Base-by-base conservation (phyloP, 192 early-diverging fungal species). In the Backusella westeae region DNA sequence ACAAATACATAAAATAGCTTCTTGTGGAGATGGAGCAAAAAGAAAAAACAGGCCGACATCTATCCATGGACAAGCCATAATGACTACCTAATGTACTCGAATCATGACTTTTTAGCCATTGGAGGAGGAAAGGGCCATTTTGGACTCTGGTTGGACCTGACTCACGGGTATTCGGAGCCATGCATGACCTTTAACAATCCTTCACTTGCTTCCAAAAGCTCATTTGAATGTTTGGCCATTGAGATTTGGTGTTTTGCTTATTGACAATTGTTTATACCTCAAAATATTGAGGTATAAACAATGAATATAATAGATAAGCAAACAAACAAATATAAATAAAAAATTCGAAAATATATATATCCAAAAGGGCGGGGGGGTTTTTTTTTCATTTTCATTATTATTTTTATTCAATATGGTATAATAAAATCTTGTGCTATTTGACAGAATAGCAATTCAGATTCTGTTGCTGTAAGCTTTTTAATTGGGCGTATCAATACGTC, bases 91-190 rank as follows among this genome's bases (percentile, higher is more conserved):
- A 87, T 95, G 29, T 80, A 90, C 21, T 89, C 89, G 19, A 91
- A 94, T 72, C 85, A 85, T 6, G 88, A 89, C 19, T 94, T 91
- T 78, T 83, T 95, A 7, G 93, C 92, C 6, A 73, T 95, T 26
- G 94, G 94, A 41, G 93, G 94, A 44, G 94, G 89, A 74, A 85
- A 78, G 38, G 94, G 94, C 36, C 89, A 88, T 73, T 89, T 92
- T 82, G 94, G 94, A 0, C 81, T 95, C 21, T 95, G 90, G 90
- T 78, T 95, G 39, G 89, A 95, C 66, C 85, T 95, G 34, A 82
- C 89, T 36, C 85, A 85, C 35, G 94, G 94, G 1, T 89, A 91
- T 74, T 90, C 91, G 1, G 87, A 86, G n/a, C 26, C 74, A 6
- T 75, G 74, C 46, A 42, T 39, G 9, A 75, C 74, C 17, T 75